Percentiles rank a stretch among this genome's conserved stretches.
These are phyloP conservation scores for Cytospora chrysosperma DNA, from an alignment of 2,329 filamentous ascomycete genomes.

Conservation along the genomic window DNA sequence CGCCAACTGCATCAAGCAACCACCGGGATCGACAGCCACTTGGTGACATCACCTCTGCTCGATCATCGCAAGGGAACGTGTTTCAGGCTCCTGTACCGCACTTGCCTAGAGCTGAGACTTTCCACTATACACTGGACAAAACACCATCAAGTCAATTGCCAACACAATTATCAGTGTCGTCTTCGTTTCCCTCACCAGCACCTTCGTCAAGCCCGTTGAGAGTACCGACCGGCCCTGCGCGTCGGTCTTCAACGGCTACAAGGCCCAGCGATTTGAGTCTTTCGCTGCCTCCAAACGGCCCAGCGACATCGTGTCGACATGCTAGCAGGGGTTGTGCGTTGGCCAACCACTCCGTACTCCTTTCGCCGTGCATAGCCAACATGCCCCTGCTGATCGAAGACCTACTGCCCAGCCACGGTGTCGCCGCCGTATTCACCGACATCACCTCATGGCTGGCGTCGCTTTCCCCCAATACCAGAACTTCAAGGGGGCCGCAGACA, in stretches of 20 bases:
- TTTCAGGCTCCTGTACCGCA: background rate
- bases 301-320: slow-evolving; percentile 33
- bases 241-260: slow-evolving; percentile 28
- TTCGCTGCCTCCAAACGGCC: background rate
- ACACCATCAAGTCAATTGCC: background rate
- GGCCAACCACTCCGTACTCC: slow-evolving; percentile 37
- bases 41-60: slow-evolving; percentile 17
- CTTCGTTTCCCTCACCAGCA: background rate
- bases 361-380: slow-evolving; percentile 42
- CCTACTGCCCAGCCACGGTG: slow-evolving; percentile 44
- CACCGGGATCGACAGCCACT: slow-evolving; percentile 15
- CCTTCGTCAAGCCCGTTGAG: background rate
- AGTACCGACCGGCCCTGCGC: slow-evolving; percentile 15
- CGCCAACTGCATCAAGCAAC: background rate
- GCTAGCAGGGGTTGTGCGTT: slow-evolving; percentile 40
- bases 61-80: slow-evolving; percentile 12
- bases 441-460: slow-evolving; percentile 19
- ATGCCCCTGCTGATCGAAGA: slow-evolving; percentile 38
- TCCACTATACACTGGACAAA: background rate
- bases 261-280: slow-evolving; percentile 7
- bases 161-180: background rate
- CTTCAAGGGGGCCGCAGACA: slow-evolving; percentile 25
- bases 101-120: background rate
- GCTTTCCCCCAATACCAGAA: background rate
- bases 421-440: slow-evolving; percentile 36